Evolutionary conservation across 768 basidiomycete genomes (phyloP), one percentile per base, ranked within the genome.

Genomic region (Sporobolomyces roseus): DNA sequence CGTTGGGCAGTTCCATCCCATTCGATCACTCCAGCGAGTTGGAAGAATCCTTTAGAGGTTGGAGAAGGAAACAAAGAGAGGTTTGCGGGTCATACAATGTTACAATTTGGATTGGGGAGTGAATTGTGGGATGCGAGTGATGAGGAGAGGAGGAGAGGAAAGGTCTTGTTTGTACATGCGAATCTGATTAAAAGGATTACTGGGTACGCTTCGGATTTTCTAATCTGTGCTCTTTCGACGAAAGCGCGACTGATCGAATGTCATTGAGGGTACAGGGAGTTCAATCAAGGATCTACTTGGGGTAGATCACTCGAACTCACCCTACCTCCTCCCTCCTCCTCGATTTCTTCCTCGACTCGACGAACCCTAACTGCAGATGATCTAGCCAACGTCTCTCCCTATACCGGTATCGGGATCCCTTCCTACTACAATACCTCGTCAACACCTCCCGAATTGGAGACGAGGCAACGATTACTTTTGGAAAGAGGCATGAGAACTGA

Each of bases 1-100:
- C 77, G 81, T 23, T 82, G 81, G 81, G 81, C 78, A 4, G 78
- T 81, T 4, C 81, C 81, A 1, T 81, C 81, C 2, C 77, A 80
- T 9, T 79, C 78, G 69, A 78, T 82, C 41, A 79, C 79, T 6
- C 76, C 80, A 0, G 81, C 77, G 1, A 59, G 60, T 3, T 72
- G 71, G 71, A 5, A 1, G 48, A 36, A 65, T 21, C 43, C 27
- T 2, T 10, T 1, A 21, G 79, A 74, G 7, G 67, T 82, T n/a
- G 79, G 80, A 54, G 23, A 75, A 65, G 33, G 77, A 74, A 41
- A 78, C 60, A 23, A 72, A 66, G 49, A 64, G 17, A 56, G 66
- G 13, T 74, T 71, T 33, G 70, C 67, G 17, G 73, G 73, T 9
- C 78, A 78, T 55, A 79, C 77, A 29, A 79, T 79, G 78, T 41